Evolutionary conservation across 345 rosid genomes (phyloP), one percentile per base, ranked within the genome.

Genomic region (Salix exigua): DNA sequence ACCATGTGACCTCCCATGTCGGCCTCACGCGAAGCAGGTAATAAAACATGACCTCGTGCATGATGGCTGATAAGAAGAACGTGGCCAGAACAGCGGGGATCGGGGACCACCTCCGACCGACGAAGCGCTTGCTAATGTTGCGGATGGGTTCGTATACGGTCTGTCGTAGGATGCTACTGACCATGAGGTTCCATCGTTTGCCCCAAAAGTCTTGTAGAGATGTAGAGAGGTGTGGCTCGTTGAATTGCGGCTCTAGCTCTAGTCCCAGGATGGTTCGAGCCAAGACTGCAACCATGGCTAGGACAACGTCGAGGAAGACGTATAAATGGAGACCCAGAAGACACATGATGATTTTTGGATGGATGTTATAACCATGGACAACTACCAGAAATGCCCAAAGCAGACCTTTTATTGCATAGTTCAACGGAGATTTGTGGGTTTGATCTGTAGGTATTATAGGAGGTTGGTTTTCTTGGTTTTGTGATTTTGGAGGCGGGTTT

Each of bases 191-290:
- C 94, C 95, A 89, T 73, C 92, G 80, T 48, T 74, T 81, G 6
- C 95, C 93, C 97, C 92, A 91, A 25, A 92, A 91, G 53, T 92
- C 92, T 13, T 90, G 97, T 0, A 92, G 82, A 0, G 97, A 91
- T 4, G 95, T 82, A 2, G 92, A 79, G 25, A 78, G 68, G 48
- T 78, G 67, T 2, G 81, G 81, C 4, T 66, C 73, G n/a, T 67
- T 42, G 62, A 78, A 78, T 7, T 68, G 77, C 8, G 73, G 81
- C 62, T 78, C 81, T 2, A 78, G 68, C 12, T 66, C 77, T 3
- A 73, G 17, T 17, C 69, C 44, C 4, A 78, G 16, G 1, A 42
- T 16, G 50, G 25, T 28, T 18, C 73, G 67, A 14, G 76, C 77
- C 23, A 72, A 17, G 14, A 17, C 18, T 14, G 68, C 46, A 8